phyloP scores from a whole-genome alignment of 2,329 filamentous ascomycete genomes.

The Scedosporium dehoogii region DNA sequence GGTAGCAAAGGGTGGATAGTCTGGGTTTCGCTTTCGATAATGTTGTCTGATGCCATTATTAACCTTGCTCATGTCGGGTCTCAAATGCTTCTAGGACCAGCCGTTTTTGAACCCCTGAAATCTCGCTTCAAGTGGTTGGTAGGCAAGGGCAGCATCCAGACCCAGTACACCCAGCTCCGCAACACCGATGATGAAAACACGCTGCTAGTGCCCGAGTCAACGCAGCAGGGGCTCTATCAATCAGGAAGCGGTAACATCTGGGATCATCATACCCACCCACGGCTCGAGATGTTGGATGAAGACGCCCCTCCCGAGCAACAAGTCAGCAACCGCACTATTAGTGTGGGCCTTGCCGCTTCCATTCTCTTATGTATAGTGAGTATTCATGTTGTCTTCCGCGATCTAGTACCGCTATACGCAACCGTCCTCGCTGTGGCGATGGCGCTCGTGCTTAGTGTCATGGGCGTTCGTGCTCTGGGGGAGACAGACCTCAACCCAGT shows the following conservation, averaged over 20 bases:
- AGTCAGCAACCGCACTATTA: conserved; percentile 61
- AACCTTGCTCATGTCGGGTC: conserved; percentile 69
- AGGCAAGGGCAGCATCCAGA: not conserved
- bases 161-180: not conserved
- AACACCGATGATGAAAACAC: not conserved
- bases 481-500: conserved; percentile 95
- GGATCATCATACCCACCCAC: not conserved
- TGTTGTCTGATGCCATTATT: conserved; percentile 87
- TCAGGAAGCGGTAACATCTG: too few species aligned
- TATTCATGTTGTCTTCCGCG: conserved; percentile 74
- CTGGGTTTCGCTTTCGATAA: conserved; percentile 91
- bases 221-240: not conserved
- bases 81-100: not conserved
- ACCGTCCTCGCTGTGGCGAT: conserved; percentile 73
- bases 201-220: not conserved
- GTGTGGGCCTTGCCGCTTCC: conserved; percentile 66
- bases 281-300: conserved; percentile 13
- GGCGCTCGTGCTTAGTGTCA: conserved; percentile 68
- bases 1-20: conserved; percentile 99
- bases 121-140: not conserved
- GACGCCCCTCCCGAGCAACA: conserved; percentile 81
- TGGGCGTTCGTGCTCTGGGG: conserved; percentile 58
- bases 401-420: conserved; percentile 68
- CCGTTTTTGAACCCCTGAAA: not conserved
- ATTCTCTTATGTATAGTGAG: conserved; percentile 70